Conservation (phyloP, 495 filamentous ascomycete species). For the Aspergillus avenaceus region DNA sequence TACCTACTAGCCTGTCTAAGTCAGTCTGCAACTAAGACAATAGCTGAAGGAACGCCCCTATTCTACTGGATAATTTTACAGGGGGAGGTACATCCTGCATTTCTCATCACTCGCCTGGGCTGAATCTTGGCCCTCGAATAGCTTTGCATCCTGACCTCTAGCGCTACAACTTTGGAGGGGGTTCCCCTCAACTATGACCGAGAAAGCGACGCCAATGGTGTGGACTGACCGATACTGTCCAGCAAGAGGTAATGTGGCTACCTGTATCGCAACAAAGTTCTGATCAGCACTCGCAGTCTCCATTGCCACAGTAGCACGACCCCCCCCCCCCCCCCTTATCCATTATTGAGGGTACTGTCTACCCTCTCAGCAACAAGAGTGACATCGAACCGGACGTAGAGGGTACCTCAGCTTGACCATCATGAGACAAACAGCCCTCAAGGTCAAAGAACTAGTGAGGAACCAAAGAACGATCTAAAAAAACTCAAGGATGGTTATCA, state of each 20-base stretch:
- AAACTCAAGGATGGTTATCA: background rate
- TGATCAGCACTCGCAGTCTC: background rate
- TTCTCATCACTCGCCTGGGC: background rate
- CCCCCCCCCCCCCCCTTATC: too few relatives aligned
- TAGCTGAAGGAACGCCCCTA: background rate
- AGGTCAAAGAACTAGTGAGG: background rate
- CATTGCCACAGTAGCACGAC: background rate
- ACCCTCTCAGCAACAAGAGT: too few relatives aligned
- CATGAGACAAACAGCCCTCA: background rate
- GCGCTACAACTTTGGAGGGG: background rate
- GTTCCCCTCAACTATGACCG: background rate
- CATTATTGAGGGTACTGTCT: background rate
- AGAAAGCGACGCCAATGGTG: background rate
- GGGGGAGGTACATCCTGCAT: background rate
- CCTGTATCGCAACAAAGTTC: background rate
- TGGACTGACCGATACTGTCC: background rate
- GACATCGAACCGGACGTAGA: background rate
- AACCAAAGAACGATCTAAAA: background rate
- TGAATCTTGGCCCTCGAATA: background rate
- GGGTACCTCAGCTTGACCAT: background rate
- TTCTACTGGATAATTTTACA: background rate
- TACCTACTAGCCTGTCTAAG: background rate
- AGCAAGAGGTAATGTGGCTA: background rate
- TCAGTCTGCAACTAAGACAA: background rate
- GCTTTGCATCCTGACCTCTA: background rate